A percentile compares a stretch with the other conserved stretches of the same genome.
These are phyloP conservation scores for Phytophthora citricola DNA, from an alignment of 352 stramenopile species.

Conservation along the genomic window DNA sequence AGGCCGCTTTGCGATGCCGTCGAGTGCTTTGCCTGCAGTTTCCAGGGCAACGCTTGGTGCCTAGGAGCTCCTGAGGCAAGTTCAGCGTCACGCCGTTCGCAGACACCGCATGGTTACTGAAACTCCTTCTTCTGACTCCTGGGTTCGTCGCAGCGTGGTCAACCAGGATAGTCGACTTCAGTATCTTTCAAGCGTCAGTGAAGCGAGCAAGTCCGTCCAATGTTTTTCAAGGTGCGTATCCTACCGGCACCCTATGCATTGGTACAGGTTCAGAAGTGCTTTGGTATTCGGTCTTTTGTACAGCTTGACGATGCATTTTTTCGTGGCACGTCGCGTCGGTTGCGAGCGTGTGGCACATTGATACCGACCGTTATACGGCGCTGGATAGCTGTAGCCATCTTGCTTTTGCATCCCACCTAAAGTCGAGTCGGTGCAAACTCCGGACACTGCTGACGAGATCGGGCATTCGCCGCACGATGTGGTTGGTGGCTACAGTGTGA, in stretches of 20 bases:
- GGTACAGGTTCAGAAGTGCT: too few relatives aligned
- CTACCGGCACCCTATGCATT: background rate
- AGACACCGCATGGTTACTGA: constrained; percentile 24
- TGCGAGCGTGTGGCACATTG: background rate
- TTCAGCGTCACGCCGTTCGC: constrained; percentile 5
- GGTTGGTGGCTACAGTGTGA: background rate
- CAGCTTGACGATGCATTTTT: too few relatives aligned
- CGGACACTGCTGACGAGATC: constrained; percentile 15
- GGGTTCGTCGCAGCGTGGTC: background rate
- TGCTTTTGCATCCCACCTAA: constrained; percentile 9
- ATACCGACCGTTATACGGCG: constrained; percentile 15
- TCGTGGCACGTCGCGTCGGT: constrained; percentile 1
- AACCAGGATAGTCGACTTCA: background rate
- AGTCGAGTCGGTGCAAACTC: constrained; percentile 7
- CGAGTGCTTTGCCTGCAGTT: constrained; percentile 27
- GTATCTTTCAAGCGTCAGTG: background rate
- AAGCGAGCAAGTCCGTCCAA: too few relatives aligned
- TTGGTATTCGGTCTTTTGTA: too few relatives aligned
- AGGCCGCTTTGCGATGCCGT: constrained; percentile 19
- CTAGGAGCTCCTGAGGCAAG: constrained; percentile 2
- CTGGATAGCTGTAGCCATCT: constrained; percentile 9
- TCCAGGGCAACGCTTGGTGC: constrained; percentile 17
- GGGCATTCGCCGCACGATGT: constrained; percentile 8
- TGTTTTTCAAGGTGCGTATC: background rate
- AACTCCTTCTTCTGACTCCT: constrained; percentile 18